These are phyloP conservation scores for Parascedosporium putredinis DNA, from an alignment of 2,329 filamentous ascomycete genomes.

Conservation along the genomic window DNA sequence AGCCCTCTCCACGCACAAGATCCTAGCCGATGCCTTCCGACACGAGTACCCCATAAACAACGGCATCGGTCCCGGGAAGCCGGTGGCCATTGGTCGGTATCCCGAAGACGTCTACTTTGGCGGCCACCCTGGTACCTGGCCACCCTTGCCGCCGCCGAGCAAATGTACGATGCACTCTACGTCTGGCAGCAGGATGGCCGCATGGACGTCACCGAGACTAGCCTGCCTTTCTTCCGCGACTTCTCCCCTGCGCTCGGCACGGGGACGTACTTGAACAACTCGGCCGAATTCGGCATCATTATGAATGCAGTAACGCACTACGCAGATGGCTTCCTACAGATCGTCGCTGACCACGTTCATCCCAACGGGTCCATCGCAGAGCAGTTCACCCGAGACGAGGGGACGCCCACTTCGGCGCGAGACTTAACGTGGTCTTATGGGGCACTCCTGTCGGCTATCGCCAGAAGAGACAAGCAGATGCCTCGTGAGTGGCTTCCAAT, in stretches of 20 bases:
- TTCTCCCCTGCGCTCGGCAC: slow-evolving; percentile 45
- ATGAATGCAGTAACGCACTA: slow-evolving; percentile 45
- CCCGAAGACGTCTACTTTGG: slow-evolving; percentile 64
- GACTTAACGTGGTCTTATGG: slow-evolving; percentile 68
- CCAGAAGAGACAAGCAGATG: slow-evolving; percentile 40
- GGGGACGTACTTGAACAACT: slow-evolving; percentile 49
- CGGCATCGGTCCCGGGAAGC: slow-evolving; percentile 48
- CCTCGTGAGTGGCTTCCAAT: slow-evolving; percentile 34
- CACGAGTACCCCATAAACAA: slow-evolving; percentile 55
- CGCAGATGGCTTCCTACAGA: slow-evolving; percentile 49
- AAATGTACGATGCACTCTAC: slow-evolving; percentile 65
- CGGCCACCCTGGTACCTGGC: slow-evolving; percentile 76
- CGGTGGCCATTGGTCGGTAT: slow-evolving; percentile 56
- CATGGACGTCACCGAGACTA: slow-evolving; percentile 53
- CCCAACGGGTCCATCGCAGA: slow-evolving; percentile 55
- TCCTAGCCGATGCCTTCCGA: slow-evolving; percentile 65
- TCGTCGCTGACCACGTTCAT: slow-evolving; percentile 52
- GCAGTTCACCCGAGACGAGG: slow-evolving; percentile 49
- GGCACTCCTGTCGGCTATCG: slow-evolving; percentile 53
- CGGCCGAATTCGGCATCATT: slow-evolving; percentile 41
- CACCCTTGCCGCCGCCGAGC: slow-evolving; percentile 68
- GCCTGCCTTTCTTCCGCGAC: slow-evolving; percentile 62
- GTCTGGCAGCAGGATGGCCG: slow-evolving; percentile 56
- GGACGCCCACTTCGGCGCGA: slow-evolving; percentile 47
- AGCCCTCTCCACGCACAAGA: slow-evolving; percentile 66